Conservation (phyloP, 2,329 filamentous ascomycete genomes). For the Botrytis fabae region DNA sequence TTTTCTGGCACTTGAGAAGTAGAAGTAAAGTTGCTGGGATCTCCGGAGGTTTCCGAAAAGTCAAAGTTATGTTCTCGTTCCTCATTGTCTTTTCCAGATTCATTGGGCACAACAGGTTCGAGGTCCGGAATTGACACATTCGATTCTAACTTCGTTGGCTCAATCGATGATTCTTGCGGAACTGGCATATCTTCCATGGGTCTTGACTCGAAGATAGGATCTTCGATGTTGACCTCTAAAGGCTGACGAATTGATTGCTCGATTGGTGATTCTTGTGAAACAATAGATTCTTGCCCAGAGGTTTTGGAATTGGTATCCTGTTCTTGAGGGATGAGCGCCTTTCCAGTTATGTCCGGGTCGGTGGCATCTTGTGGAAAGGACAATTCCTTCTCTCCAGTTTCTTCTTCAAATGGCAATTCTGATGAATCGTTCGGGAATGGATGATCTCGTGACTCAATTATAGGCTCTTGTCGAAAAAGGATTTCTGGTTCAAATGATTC, state of each 20-base stretch:
- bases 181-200: background rate
- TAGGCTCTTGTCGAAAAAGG: background rate
- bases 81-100: background rate
- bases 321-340: background rate
- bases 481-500: background rate
- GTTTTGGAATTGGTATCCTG: background rate
- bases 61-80: background rate
- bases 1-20: slow-evolving; percentile 1
- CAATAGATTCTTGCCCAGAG: background rate
- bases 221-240: background rate
- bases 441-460: background rate
- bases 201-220: background rate
- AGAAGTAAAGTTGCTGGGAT: background rate
- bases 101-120: background rate
- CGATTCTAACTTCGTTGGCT: background rate
- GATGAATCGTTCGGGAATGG: background rate
- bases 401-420: background rate
- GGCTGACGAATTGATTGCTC: background rate
- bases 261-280: background rate
- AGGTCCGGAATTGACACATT: background rate
- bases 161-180: background rate
- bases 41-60: background rate
- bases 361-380: background rate
- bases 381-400: background rate
- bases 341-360: background rate